Evolutionary conservation across 345 rosid genomes (phyloP).

Genomic region (Eucalyptus curtisii): DNA sequence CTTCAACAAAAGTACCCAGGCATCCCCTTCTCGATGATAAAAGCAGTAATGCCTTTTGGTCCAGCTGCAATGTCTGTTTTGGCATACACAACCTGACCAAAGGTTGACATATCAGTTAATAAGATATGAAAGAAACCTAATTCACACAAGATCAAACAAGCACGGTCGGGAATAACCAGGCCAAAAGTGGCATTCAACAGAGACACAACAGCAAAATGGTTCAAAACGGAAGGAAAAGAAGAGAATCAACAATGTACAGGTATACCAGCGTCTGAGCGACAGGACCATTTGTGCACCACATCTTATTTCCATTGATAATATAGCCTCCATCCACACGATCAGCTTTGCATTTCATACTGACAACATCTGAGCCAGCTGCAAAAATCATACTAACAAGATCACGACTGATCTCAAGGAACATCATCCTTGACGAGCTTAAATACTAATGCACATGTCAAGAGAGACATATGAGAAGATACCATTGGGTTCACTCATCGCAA

Average conservation of each 20-base stretch:
- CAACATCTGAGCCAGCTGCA: constrained; percentile 95
- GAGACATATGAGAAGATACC: constrained; percentile 28
- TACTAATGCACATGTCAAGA: neutral
- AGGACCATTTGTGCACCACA: constrained; percentile 99
- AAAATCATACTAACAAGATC: neutral
- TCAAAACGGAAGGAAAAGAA: neutral
- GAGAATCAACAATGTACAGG: neutral
- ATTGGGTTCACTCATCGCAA: constrained; percentile 98
- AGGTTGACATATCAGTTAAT: neutral
- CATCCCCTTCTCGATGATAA: constrained; percentile 88
- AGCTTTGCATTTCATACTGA: constrained; percentile 96
- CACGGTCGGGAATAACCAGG: neutral
- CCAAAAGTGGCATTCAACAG: neutral
- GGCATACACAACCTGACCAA: constrained; percentile 70
- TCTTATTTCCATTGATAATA: constrained; percentile 74
- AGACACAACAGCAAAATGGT: neutral
- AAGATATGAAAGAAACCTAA: neutral
- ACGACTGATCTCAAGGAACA: neutral
- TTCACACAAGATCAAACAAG: neutral
- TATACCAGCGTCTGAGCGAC: constrained; percentile 85
- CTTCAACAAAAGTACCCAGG: constrained; percentile 44
- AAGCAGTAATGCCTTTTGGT: constrained; percentile 92
- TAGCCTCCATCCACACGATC: constrained; percentile 81
- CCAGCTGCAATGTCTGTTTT: constrained; percentile 68
- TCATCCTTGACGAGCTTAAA: neutral